Evolutionary conservation across 2,329 filamentous ascomycete species (phyloP).

Genomic region (Fusarium robinianum): DNA sequence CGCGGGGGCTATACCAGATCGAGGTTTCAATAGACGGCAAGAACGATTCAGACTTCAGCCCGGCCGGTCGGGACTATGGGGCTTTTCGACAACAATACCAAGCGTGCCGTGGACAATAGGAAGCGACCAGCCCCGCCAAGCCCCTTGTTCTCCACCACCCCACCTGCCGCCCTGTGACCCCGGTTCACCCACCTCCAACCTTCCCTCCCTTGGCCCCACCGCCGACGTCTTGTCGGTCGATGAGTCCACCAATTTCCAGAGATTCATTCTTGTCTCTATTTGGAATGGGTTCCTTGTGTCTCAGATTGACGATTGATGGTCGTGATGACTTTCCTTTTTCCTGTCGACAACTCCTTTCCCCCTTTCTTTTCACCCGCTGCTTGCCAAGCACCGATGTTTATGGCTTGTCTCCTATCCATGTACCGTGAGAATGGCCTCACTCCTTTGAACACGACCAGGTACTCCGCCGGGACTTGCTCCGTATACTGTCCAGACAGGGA

Average conservation of each 20-base stretch:
- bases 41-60: constrained; percentile 22
- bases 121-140: constrained; percentile 27
- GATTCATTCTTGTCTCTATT: constrained; percentile 3
- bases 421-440: too few species aligned
- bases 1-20: constrained; percentile 39
- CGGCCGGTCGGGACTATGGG: constrained; percentile 27
- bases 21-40: constrained; percentile 35
- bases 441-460: too few species aligned
- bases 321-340: constrained; percentile 4
- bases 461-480: too few species aligned
- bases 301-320: constrained; percentile 2
- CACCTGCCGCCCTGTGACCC: too few species aligned
- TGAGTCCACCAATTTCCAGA: background rate
- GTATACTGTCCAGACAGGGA: too few species aligned
- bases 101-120: constrained; percentile 39
- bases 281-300: constrained; percentile 10
- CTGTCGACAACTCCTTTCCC: constrained; percentile 7
- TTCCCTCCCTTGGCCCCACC: too few species aligned
- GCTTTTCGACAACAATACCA: constrained; percentile 41
- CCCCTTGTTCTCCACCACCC: constrained; percentile 8
- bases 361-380: too few species aligned
- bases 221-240: constrained; percentile 12
- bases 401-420: too few species aligned
- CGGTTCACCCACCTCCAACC: too few species aligned
- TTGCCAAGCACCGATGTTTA: too few species aligned